A percentile compares a stretch with the other conserved stretches of the same genome.
phyloP scores from a whole-genome alignment of 176 grass and related monocot species.

The Poa annua region DNA sequence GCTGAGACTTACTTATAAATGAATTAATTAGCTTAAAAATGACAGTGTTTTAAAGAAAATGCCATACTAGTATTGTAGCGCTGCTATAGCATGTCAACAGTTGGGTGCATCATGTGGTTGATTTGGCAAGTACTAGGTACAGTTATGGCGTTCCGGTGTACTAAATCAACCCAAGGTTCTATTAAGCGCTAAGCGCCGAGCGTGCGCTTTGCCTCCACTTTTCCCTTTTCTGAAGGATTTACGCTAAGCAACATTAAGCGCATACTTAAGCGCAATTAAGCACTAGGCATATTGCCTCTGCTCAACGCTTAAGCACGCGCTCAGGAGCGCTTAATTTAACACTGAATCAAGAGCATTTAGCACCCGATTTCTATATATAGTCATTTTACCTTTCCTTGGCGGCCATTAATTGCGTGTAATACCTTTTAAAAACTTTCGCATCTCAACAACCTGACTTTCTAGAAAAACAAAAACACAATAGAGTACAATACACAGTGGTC shows the following conservation, averaged over 20 bases:
- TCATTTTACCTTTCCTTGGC: neutral
- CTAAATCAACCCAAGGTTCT: too few species aligned
- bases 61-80: neutral
- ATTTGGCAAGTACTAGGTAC: constrained; percentile 24
- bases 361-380: neutral
- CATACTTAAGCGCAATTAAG: too few species aligned
- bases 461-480: constrained; percentile 1
- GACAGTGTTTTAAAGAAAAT: neutral
- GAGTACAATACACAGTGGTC: neutral
- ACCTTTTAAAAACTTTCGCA: neutral
- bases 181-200: too few species aligned
- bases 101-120: neutral
- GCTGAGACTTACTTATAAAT: neutral
- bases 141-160: neutral
- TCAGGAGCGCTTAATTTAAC: too few species aligned
- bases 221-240: too few species aligned
- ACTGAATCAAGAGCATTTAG: neutral
- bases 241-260: too few species aligned
- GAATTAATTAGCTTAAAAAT: constrained; percentile 31
- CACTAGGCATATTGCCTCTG: too few species aligned
- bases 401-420: neutral
- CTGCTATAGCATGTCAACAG: neutral
- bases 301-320: too few species aligned
- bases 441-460: constrained; percentile 15
- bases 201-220: too few species aligned